A percentile compares a stretch with the other conserved stretches of the same genome.
Evolutionary conservation across 345 rosid species (phyloP).

Genomic region (Populus ilicifolia): DNA sequence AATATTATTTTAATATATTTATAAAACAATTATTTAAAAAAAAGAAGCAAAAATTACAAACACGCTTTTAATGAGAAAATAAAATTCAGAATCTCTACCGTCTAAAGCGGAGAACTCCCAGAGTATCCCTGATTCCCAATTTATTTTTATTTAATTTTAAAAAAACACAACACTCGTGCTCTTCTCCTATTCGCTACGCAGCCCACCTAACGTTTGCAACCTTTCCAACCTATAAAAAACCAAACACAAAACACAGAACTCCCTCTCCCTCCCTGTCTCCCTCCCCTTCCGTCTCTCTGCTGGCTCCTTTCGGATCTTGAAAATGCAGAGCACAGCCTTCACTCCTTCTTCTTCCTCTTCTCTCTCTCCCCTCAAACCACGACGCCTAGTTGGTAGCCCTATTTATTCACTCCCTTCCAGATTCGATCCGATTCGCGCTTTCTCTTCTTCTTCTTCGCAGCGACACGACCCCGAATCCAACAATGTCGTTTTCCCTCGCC

Average conservation of each 20-base stretch:
- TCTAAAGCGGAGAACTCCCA: no score
- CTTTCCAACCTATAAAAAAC: background rate
- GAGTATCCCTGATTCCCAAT: no score
- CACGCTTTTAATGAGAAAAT: no score
- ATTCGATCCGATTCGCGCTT: slow-evolving; percentile 36
- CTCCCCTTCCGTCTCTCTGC: background rate
- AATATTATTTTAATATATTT: no score
- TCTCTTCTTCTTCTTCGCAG: slow-evolving; percentile 17
- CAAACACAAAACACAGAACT: background rate
- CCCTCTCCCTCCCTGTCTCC: background rate
- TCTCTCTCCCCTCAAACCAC: slow-evolving; percentile 34
- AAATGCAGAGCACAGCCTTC: slow-evolving; percentile 71
- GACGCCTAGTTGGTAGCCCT: slow-evolving; percentile 8
- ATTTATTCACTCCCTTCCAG: background rate
- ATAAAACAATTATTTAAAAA: no score
- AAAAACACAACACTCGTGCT: no score
- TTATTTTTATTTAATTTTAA: no score
- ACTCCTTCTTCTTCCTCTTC: slow-evolving; percentile 31
- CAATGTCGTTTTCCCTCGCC: slow-evolving; percentile 53
- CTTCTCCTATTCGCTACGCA: no score
- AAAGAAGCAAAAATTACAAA: no score
- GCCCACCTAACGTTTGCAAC: no score
- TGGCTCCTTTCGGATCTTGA: slow-evolving; percentile 24
- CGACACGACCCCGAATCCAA: slow-evolving; percentile 30
- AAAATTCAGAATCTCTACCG: no score